Conservation (phyloP, 306 rosid genomes). For the Datisca glomerata region DNA sequence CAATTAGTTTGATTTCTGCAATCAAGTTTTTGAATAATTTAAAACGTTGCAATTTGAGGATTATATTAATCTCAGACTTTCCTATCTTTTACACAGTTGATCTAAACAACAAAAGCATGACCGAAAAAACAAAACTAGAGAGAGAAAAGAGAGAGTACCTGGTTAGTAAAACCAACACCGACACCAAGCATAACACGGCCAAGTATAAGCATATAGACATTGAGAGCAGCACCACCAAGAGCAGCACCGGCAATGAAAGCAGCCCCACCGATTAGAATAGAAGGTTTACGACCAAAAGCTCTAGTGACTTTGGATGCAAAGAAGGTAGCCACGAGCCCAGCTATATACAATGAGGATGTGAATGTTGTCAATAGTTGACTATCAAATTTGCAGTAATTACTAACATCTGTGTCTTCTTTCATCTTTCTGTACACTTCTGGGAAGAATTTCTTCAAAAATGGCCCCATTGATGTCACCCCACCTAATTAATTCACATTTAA, state of each 20-base stretch:
- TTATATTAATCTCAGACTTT: too few species aligned
- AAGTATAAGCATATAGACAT: conserved; percentile 42
- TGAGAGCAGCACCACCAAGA: conserved; percentile 41
- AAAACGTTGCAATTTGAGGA: too few species aligned
- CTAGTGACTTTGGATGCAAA: conserved; percentile 43
- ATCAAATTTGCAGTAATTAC: conserved; percentile 52
- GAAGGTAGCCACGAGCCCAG: conserved; percentile 47
- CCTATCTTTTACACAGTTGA: too few species aligned
- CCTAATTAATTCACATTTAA: too few species aligned
- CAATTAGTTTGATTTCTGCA: too few species aligned
- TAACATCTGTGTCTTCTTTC: conserved; percentile 29
- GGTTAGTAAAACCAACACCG: conserved; percentile 70
- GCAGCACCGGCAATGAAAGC: conserved; percentile 50
- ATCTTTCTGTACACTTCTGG: conserved; percentile 31
- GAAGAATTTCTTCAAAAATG: conserved; percentile 52
- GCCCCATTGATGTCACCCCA: conserved; percentile 60
- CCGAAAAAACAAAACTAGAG: too few species aligned
- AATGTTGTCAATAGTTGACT: conserved; percentile 49
- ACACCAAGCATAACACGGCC: conserved; percentile 61
- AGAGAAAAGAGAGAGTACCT: conserved; percentile 28
- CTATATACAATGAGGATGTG: conserved; percentile 58
- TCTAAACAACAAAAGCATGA: too few species aligned
- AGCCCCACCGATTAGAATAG: conserved; percentile 47
- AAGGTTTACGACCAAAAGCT: conserved; percentile 51
- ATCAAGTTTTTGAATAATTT: too few species aligned